Base-by-base conservation (phyloP, 148 eudicot species). In the Chenopodium suecicum region DNA sequence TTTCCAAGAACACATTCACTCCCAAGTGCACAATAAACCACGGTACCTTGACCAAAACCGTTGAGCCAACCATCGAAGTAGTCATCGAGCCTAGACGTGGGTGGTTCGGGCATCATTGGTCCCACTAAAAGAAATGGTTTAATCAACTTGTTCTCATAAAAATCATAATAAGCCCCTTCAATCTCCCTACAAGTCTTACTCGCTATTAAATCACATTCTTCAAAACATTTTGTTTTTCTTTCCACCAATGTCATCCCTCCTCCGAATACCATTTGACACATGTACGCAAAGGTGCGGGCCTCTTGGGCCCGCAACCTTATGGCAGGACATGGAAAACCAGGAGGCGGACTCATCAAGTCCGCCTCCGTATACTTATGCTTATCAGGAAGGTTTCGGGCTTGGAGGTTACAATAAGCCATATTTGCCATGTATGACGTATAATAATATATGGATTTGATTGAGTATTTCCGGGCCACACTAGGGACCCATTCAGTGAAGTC, bases 21-120 rank as follows among this genome's bases (percentile, higher is more conserved):
- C 2, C 92, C 94, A 62, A 91, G 84, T 7, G 92, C 83, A 31
- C 94, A 91, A 76, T 34, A 89, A 50, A 89, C 79, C 6, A 91
- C 89, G 0, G 78, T 70, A 3, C 83, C 84, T 0, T 80, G 31
- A 7, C 60, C 20, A 75, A 86, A 89, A 16, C 79, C 79, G 4
- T 77, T 81, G 14, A 91, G 69, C 90, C 91, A 89, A 41, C 76
- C 4, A 44, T 79, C 83, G 74, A 88, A 83, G 70, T 27, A 25
- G 8, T 82, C 85, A 25, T 89, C 94, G 16, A 88, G 83, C 19
- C 47, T 22, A 7, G 85, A 81, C 1, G 68, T 19, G 1, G 87
- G 85, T 2, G 32, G 86, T 20, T 70, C 82, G 0, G 89, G 89
- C 44, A 88, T 9, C 44, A 89, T 64, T 0, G 90, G 89, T 1